Conservation (phyloP, 2,329 filamentous ascomycete genomes). For the Apiospora aurea region DNA sequence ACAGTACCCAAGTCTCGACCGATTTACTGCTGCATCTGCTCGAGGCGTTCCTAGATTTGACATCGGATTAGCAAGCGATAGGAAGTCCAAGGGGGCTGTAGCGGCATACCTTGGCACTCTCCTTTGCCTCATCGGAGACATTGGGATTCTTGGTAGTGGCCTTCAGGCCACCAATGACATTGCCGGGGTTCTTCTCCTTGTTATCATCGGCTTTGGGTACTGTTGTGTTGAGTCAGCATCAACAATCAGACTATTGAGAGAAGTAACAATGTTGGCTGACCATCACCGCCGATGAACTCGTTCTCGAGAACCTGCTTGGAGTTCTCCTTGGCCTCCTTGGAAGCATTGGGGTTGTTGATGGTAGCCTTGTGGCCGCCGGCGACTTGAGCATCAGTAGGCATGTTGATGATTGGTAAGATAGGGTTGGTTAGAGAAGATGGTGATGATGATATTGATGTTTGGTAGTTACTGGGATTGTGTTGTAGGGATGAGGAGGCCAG, state of each 20-base stretch:
- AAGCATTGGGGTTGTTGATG: slow-evolving; percentile 63
- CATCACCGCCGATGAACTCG: slow-evolving; percentile 52
- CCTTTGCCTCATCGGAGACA: slow-evolving; percentile 62
- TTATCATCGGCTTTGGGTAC: slow-evolving; percentile 44
- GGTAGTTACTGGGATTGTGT: not conserved
- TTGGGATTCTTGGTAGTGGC: slow-evolving; percentile 64
- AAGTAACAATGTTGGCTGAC: slow-evolving; percentile 31
- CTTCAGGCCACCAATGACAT: slow-evolving; percentile 60
- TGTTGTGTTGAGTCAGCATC: not conserved
- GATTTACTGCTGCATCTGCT: slow-evolving; percentile 45
- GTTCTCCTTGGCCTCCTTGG: slow-evolving; percentile 62
- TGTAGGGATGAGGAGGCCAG: not conserved
- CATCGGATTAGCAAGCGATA: not conserved
- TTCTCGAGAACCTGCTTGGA: slow-evolving; percentile 60
- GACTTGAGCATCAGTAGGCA: slow-evolving; percentile 58
- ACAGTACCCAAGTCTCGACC: too few relatives aligned
- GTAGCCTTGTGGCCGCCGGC: slow-evolving; percentile 67
- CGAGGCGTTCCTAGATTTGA: slow-evolving; percentile 48
- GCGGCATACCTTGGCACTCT: slow-evolving; percentile 51
- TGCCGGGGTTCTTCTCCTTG: slow-evolving; percentile 59
- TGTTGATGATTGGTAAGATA: slow-evolving; percentile 39
- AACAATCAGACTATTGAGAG: not conserved
- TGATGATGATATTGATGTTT: not conserved
- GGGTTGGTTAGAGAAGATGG: not conserved
- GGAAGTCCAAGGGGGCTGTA: not conserved